phyloP scores from a whole-genome alignment of 768 basidiomycete species.

The Pleurotus cornucopiae region DNA sequence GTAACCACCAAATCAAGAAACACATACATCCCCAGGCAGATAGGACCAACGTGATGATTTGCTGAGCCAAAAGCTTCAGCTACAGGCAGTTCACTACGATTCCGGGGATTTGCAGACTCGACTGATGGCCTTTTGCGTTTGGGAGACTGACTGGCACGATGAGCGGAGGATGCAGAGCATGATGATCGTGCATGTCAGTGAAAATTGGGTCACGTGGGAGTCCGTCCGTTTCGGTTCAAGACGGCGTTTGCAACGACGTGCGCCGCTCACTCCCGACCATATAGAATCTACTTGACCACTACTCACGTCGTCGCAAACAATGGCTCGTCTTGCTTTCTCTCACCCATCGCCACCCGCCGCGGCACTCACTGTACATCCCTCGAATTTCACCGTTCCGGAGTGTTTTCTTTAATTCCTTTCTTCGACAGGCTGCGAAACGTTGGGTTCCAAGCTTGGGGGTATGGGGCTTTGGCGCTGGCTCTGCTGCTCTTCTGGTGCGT shows the following conservation, averaged over 20 bases:
- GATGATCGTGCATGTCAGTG: not conserved
- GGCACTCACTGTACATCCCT: slow-evolving; percentile 14
- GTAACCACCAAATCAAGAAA: slow-evolving; percentile 1
- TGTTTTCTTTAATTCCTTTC: no score
- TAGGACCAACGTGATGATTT: not conserved
- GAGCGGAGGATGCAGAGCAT: not conserved
- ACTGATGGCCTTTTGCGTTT: not conserved
- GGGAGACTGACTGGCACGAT: not conserved
- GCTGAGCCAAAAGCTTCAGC: not conserved
- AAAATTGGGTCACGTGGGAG: not conserved
- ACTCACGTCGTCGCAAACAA: slow-evolving; percentile 13
- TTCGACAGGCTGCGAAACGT: slow-evolving; percentile 40
- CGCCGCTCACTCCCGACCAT: slow-evolving; percentile 11
- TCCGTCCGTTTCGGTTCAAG: not conserved
- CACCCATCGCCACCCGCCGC: not conserved
- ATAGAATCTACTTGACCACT: not conserved
- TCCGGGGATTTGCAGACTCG: not conserved
- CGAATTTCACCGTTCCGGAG: not conserved
- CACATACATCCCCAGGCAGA: no score
- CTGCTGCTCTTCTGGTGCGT: slow-evolving; percentile 63
- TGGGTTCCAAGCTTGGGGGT: slow-evolving; percentile 61
- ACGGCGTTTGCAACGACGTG: slow-evolving; percentile 1
- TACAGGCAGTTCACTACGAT: slow-evolving; percentile 5
- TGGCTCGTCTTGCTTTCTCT: slow-evolving; percentile 33
- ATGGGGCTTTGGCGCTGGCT: slow-evolving; percentile 71